Conservation (phyloP, 441 rosid genomes). For the Erodium moschatum region DNA sequence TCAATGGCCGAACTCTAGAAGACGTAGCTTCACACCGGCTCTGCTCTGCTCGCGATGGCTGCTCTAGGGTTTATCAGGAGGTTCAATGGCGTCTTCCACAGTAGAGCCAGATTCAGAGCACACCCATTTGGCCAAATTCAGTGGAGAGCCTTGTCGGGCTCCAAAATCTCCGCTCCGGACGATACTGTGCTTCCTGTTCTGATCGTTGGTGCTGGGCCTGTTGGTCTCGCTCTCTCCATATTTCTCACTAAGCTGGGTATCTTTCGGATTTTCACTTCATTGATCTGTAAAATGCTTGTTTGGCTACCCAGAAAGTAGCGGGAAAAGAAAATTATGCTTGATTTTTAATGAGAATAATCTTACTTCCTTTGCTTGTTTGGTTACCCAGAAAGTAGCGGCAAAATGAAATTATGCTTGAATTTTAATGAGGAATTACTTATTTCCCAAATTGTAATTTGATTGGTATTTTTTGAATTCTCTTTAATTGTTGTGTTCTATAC, state of each 20-base stretch:
- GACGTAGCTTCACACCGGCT: background rate
- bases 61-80: slow-evolving; percentile 39
- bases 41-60: slow-evolving; percentile 27
- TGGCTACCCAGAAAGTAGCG: slow-evolving; percentile 3
- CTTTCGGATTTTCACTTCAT: background rate
- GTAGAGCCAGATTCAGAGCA: slow-evolving; percentile 27
- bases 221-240: slow-evolving; percentile 81
- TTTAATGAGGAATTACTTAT: too few relatives aligned
- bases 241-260: slow-evolving; percentile 74
- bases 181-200: slow-evolving; percentile 61
- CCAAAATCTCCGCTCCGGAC: slow-evolving; percentile 19
- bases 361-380: background rate
- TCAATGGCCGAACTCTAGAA: background rate
- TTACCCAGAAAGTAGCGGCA: slow-evolving; percentile 3
- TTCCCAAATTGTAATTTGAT: background rate
- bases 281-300: background rate
- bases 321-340: slow-evolving; percentile 6
- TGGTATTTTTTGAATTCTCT: background rate
- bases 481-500: background rate
- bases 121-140: slow-evolving; percentile 27
- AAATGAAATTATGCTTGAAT: too few relatives aligned
- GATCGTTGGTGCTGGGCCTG: slow-evolving; percentile 94
- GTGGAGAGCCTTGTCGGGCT: slow-evolving; percentile 31
- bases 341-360: too few relatives aligned
- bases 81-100: slow-evolving; percentile 21